Base-by-base conservation (phyloP, 768 basidiomycete genomes). In the Hortiboletus campestris region DNA sequence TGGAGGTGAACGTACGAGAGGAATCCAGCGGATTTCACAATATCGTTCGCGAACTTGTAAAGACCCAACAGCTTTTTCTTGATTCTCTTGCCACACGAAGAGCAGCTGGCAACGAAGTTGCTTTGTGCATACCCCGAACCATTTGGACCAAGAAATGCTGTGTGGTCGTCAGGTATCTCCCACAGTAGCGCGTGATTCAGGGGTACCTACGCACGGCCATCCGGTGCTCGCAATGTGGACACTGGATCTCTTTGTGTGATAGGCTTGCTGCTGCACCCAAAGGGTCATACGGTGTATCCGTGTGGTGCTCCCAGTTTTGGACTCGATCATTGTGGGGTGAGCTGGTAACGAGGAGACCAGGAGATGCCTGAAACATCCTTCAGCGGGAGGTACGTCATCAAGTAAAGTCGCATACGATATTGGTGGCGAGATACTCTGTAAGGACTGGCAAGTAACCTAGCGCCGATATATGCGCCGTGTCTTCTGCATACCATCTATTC, bases 51-150 rank as follows among this genome's bases (percentile, higher is more conserved):
- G 12, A 80, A 69, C 61, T 77, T 80, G 31, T 66, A 50, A 2
- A 78, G 63, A 6, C 69, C 74, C 13, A 82, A 62, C 9, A 59
- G 47, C 14, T 75, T 68, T 53, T 74, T 76, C 2, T 62, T 77
- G 29, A 84, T 76, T 0, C 39, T 43, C 39, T 66, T 61, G 0
- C 39, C 19, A 50, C 81, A 84, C 3, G 36, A 28, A 2, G 43
- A 22, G 50, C 82, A 84, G 12, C 4, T 9, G 0, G 57, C 35
- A 1, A 10, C 46, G 47, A 84, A 84, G 0, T 63, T 59, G 4
- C 67, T 65, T 55, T 83, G 82, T 2, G 78, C 64, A 55, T 83
- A 83, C 1, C 83, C 83, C 0, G 67, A 72, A 6, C 77, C 80
- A 0, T 58, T 38, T 5, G 56, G 44, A 6, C 63, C 71, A 55